phyloP scores from a whole-genome alignment of 2,329 filamentous ascomycete genomes.

The Ceratocystis colombiana region DNA sequence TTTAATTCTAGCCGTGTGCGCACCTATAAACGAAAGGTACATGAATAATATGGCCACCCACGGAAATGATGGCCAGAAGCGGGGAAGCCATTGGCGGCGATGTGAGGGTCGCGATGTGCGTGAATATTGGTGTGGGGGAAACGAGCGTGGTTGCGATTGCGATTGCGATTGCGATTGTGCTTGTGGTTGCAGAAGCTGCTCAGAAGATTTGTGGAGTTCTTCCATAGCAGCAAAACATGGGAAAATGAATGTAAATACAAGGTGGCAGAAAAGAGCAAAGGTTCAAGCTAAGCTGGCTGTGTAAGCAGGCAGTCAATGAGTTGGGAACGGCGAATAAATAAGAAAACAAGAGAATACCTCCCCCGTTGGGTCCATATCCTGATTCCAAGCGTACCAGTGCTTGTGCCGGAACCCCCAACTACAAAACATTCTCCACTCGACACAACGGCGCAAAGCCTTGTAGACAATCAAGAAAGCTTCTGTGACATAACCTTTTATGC shows the following conservation, averaged over 20 bases:
- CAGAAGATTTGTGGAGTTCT: conserved; percentile 34
- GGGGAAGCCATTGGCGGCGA: conserved; percentile 22
- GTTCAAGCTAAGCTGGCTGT: conserved; percentile 23
- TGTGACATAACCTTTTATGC: not conserved
- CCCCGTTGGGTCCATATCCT: too few species aligned
- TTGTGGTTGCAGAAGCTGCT: not conserved
- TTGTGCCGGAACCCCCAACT: too few species aligned
- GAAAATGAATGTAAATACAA: not conserved
- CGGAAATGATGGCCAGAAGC: conserved; percentile 24
- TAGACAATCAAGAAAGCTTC: too few species aligned
- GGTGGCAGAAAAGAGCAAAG: conserved; percentile 7
- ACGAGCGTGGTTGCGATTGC: not conserved
- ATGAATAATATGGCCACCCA: conserved; percentile 23
- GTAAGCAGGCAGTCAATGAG: not conserved
- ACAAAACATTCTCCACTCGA: too few species aligned
- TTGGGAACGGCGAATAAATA: too few species aligned
- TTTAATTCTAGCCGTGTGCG: not conserved
- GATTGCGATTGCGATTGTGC: not conserved
- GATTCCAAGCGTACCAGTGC: too few species aligned
- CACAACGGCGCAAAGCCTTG: too few species aligned
- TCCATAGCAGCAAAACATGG: conserved; percentile 34
- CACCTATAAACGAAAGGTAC: conserved; percentile 23
- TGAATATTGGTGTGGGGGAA: not conserved
- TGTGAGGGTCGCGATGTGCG: conserved; percentile 19
- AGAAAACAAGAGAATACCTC: too few species aligned